Evolutionary conservation across 257 asterid species (phyloP).

Genomic region (Parsonsia alboflavescens): DNA sequence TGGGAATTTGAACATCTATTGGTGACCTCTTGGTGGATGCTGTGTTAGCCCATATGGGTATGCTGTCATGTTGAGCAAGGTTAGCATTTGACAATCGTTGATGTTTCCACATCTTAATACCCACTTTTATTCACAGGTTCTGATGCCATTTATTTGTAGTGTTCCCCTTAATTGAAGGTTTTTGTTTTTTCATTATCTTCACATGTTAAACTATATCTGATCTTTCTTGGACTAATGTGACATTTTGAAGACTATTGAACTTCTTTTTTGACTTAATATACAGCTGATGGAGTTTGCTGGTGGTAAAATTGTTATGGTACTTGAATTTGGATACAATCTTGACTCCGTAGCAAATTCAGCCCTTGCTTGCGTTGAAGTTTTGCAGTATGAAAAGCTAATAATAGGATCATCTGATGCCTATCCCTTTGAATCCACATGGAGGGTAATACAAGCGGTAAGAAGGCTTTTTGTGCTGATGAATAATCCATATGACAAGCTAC

Average conservation of each 20-base stretch:
- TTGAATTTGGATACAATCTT: conserved; percentile 94
- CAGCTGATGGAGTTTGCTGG: conserved; percentile 81
- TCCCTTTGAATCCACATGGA: conserved; percentile 91
- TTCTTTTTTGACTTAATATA: conserved; percentile 19
- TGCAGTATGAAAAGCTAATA: conserved; percentile 55
- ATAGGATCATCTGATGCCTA: conserved; percentile 41
- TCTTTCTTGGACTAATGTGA: neutral
- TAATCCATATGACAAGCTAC: neutral
- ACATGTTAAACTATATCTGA: neutral
- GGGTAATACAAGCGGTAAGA: conserved; percentile 65
- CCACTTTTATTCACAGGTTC: neutral
- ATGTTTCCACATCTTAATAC: neutral
- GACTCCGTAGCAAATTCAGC: conserved; percentile 71
- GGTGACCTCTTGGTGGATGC: conserved; percentile 96
- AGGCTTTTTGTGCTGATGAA: neutral
- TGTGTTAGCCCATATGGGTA: conserved; percentile 78
- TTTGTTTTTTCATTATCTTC: neutral
- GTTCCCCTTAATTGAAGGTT: conserved; percentile 1
- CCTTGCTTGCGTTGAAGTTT: conserved; percentile 69
- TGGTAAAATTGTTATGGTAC: conserved; percentile 94
- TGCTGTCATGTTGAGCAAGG: conserved; percentile 85
- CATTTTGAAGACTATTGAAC: conserved; percentile 10
- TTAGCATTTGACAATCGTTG: conserved; percentile 23
- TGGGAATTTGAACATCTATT: conserved; percentile 48
- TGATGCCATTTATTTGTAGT: neutral